Conservation (phyloP, 2,329 filamentous ascomycete genomes). For the Colletotrichum sp. region DNA sequence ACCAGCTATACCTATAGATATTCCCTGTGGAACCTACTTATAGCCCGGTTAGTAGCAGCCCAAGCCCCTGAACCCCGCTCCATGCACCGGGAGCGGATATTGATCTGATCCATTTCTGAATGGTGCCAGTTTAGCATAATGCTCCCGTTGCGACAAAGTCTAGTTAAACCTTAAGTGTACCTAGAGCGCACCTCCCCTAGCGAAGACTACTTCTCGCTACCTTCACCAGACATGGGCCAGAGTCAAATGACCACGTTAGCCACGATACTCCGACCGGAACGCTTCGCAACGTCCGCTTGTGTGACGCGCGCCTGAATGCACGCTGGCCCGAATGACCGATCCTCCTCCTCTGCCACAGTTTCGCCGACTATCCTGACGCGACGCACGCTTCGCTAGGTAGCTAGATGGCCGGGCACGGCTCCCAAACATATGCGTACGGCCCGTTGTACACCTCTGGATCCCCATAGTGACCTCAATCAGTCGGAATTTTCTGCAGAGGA, state of each 20-base stretch:
- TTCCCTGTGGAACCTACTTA: not conserved
- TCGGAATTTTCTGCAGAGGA: not conserved
- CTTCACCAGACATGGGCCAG: too few relatives aligned
- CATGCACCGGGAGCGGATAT: not conserved
- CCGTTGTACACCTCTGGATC: not conserved
- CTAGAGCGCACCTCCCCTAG: not conserved
- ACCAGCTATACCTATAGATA: not conserved
- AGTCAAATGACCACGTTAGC: too few relatives aligned
- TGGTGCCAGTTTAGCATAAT: not conserved
- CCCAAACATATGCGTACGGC: not conserved
- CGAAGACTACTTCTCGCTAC: not conserved
- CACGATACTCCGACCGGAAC: not conserved
- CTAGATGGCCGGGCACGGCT: not conserved
- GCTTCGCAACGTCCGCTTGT: not conserved
- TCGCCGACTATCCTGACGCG: not conserved
- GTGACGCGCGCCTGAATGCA: not conserved
- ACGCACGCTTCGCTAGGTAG: not conserved
- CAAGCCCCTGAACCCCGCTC: not conserved
- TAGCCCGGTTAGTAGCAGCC: not conserved
- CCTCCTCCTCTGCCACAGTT: not conserved
- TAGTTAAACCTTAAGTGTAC: not conserved
- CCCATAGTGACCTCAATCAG: not conserved
- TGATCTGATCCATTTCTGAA: not conserved
- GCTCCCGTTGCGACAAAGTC: not conserved
- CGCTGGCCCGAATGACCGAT: not conserved